phyloP scores from a whole-genome alignment of 371 early-diverging fungal genomes.

The Mortierella polycephala region DNA sequence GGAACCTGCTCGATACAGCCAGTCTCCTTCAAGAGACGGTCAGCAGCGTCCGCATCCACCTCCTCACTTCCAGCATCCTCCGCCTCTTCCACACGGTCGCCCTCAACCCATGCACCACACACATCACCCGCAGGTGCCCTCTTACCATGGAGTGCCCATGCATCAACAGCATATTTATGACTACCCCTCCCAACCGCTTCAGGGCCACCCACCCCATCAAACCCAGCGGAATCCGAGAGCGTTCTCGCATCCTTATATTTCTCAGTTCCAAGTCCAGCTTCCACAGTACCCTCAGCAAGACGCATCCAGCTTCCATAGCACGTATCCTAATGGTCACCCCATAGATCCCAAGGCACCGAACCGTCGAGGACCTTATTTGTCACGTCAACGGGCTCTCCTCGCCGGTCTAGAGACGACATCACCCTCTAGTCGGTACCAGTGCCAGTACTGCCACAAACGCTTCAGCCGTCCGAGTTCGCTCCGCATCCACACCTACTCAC shows the following conservation, averaged over 20 bases:
- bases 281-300: constrained; percentile 11
- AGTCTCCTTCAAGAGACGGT: not conserved
- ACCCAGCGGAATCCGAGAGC: constrained; percentile 1
- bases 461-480: constrained; percentile 84
- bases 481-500: constrained; percentile 76
- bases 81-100: not conserved
- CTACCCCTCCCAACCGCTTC: constrained; percentile 1
- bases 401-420: constrained; percentile 40
- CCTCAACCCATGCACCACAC: not conserved
- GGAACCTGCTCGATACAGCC: constrained; percentile 1
- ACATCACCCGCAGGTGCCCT: constrained; percentile 9
- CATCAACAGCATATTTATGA: constrained; percentile 3
- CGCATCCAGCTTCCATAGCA: not conserved
- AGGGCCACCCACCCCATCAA: not conserved
- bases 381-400: constrained; percentile 28
- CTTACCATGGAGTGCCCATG: constrained; percentile 1
- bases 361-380: constrained; percentile 41
- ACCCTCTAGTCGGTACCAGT: constrained; percentile 66
- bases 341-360: constrained; percentile 15
- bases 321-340: not conserved
- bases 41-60: not conserved
- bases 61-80: constrained; percentile 2
- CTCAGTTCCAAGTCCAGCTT: not conserved
- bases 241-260: not conserved
- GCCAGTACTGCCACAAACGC: constrained; percentile 72